A percentile compares a stretch with the other conserved stretches of the same genome.
Evolutionary conservation across 345 rosid species (phyloP).

Genomic region (Camelina sativa): DNA sequence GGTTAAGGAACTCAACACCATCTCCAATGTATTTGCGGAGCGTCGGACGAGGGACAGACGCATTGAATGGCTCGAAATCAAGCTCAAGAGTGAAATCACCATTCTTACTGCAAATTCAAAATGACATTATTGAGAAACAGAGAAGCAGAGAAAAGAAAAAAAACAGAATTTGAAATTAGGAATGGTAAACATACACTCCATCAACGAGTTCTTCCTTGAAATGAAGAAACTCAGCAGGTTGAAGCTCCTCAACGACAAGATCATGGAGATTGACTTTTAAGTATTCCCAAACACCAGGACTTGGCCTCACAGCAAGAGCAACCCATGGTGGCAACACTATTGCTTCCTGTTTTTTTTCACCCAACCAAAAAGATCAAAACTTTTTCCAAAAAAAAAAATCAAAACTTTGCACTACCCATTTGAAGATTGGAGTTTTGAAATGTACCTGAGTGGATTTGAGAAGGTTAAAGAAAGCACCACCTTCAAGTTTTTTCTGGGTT

Average conservation of each 20-base stretch:
- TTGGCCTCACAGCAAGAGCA: conserved; percentile 90
- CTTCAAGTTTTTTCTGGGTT: conserved; percentile 58
- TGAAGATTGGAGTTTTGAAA: not conserved
- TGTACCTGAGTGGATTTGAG: conserved; percentile 75
- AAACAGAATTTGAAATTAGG: not conserved
- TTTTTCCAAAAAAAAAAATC: not conserved
- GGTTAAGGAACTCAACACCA: conserved; percentile 97
- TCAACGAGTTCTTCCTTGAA: conserved; percentile 98
- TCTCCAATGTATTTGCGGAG: conserved; percentile 86
- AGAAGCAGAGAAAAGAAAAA: not conserved
- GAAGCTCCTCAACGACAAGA: conserved; percentile 82
- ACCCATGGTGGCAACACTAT: conserved; percentile 89
- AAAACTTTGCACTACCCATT: conserved; percentile 11
- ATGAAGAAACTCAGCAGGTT: conserved; percentile 76
- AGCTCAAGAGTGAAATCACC: conserved; percentile 88
- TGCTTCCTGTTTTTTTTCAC: conserved; percentile 65
- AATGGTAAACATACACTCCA: conserved; percentile 61
- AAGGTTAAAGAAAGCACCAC: conserved; percentile 71
- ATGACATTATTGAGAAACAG: conserved; percentile 5
- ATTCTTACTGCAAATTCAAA: conserved; percentile 56
- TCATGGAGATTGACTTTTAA: conserved; percentile 78
- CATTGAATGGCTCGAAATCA: conserved; percentile 94
- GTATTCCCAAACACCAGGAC: conserved; percentile 98
- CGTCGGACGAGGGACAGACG: conserved; percentile 90
- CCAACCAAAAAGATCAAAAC: conserved; percentile 3